Evolutionary conservation across 306 rosid species (phyloP), one percentile per base, ranked within the genome.

Genomic region (Delonix regia): DNA sequence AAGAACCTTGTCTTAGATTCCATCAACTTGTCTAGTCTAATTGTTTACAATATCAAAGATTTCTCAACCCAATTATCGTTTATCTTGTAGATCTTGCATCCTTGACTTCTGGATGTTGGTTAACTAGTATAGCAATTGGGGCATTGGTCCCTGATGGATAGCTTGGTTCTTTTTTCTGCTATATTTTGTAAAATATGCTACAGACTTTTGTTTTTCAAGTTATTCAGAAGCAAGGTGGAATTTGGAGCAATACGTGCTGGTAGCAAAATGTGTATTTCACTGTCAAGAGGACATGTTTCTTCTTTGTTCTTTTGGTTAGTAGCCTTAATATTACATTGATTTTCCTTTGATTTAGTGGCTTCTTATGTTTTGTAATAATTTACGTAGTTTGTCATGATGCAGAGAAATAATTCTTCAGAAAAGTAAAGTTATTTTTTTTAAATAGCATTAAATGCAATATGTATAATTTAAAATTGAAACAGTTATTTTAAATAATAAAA

Each of bases 1-100:
- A 85, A 89, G 93, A 77, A 94, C 98, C 47, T 69, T 92, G 65
- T 90, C 94, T 64, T 94, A 80, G 85, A 57, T 18, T 42, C 68
- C 33, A 45, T 51, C 22, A 75, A 64, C 27, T 65, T 21, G 57
- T 21, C 57, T 52, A 36, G 39, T 73, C 59, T 36, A 24, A 24
- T 25, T 21, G 21, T 56, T 61, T 39, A 21, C 19, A 19, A 33
- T 18, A 33, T 38, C 24, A 57, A 3, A 57, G 36, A 30, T 83
- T 69, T 82, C 41, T 55, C 19, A 65, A 41, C 63, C 78, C 61
- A 79, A 53, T 74, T 62, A 59, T 77, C 69, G 42, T 61, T 73
- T 72, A 65, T 49, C 27, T 75, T 51, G 45, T 30, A 47, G 67
- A 76, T 71, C 19, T 64, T n/a, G 49, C 74, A 15, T 82, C 28